Conservation (phyloP, 2,329 filamentous ascomycete genomes). For the Ophiocordyceps camponoti-leonardi region DNA sequence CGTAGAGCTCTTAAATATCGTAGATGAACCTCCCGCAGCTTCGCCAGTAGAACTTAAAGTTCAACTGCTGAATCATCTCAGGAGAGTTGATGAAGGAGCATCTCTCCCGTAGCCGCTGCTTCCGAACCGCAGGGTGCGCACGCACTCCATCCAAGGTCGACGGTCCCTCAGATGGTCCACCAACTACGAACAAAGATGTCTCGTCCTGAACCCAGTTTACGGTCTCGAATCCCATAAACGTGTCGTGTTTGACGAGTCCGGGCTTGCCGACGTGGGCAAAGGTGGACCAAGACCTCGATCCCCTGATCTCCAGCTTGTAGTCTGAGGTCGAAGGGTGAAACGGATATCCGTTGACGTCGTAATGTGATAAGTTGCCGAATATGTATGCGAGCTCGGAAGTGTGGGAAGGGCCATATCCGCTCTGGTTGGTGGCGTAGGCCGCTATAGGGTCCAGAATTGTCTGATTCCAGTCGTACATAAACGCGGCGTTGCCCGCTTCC, state of each 20-base stretch:
- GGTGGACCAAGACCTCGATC: slow-evolving; percentile 28
- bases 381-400: slow-evolving; percentile 35
- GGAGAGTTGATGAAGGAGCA: slow-evolving; percentile 28
- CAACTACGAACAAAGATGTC: slow-evolving; percentile 22
- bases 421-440: slow-evolving; percentile 10
- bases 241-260: slow-evolving; percentile 12
- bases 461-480: slow-evolving; percentile 34
- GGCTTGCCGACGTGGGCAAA: slow-evolving; percentile 24
- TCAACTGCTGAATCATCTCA: slow-evolving; percentile 23
- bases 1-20: no score
- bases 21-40: neutral
- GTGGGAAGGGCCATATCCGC: slow-evolving; percentile 28
- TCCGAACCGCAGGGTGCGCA: slow-evolving; percentile 16
- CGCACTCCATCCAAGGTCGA: slow-evolving; percentile 18
- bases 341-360: slow-evolving; percentile 17
- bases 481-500: slow-evolving; percentile 20
- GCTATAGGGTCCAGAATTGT: slow-evolving; percentile 30
- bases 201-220: slow-evolving; percentile 14
- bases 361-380: slow-evolving; percentile 27
- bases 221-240: slow-evolving; percentile 21
- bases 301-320: slow-evolving; percentile 18
- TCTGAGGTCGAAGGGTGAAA: slow-evolving; percentile 21
- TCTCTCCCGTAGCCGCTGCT: slow-evolving; percentile 25
- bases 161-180: slow-evolving; percentile 24
- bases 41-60: slow-evolving; percentile 12